A percentile compares a stretch with the other conserved stretches of the same genome.
phyloP scores from a whole-genome alignment of 108 stramenopile genomes.

The Epithemia pelagica region DNA sequence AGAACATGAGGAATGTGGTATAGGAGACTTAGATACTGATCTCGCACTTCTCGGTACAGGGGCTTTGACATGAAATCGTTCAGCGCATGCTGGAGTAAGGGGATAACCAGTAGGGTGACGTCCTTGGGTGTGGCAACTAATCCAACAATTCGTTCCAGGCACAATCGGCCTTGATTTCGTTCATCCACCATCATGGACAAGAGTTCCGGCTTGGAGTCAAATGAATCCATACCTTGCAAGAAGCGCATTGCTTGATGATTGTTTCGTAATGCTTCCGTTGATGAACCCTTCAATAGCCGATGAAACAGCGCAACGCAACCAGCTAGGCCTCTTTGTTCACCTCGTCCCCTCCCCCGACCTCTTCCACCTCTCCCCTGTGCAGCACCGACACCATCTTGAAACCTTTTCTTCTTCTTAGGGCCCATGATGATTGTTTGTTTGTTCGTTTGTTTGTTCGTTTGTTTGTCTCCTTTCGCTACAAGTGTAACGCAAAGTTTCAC shows the following conservation, averaged over 20 bases:
- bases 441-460: no score
- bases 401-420: no score
- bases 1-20: conserved; percentile 12
- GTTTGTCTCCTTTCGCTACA: no score
- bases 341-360: no score
- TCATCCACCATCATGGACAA: conserved; percentile 21
- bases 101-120: conserved; percentile 22
- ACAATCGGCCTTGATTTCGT: conserved; percentile 20
- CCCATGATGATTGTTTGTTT: no score
- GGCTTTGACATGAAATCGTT: conserved; percentile 26
- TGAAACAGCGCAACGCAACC: not conserved
- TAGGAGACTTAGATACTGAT: conserved; percentile 13
- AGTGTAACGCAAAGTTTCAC: no score
- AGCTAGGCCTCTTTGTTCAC: no score
- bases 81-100: conserved; percentile 21
- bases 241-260: conserved; percentile 23
- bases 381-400: no score
- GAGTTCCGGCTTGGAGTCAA: conserved; percentile 34
- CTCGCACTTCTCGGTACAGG: conserved; percentile 19
- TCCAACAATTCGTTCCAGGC: conserved; percentile 26
- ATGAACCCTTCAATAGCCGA: not conserved
- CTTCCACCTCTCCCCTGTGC: no score
- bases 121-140: conserved; percentile 15
- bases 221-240: conserved; percentile 28
- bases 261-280: not conserved